Base-by-base conservation (phyloP, 768 basidiomycete genomes). In the Suillus alpinus region DNA sequence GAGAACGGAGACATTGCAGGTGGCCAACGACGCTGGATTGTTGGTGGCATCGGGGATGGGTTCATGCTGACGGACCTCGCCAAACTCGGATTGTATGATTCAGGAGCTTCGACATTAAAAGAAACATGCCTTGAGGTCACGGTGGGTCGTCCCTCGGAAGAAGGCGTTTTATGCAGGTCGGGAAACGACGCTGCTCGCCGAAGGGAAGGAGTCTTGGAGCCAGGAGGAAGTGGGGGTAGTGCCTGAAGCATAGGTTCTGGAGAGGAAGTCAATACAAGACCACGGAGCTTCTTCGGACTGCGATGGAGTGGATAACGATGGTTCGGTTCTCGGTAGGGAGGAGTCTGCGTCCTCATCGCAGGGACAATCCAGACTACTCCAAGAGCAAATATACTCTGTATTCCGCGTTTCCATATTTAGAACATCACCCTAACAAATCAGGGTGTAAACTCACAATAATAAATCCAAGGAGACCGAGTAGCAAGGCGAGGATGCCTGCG, bases 361-460 rank as follows among this genome's bases (percentile, higher is more conserved):
- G 69, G 71, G 44, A 68, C 57, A n/a, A 73, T 60, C 66, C 66
- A 71, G 6, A 69, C 37, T 57, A 65, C 29, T 18, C 55, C 60
- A 7, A 69, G 66, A 41, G 72, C 69, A 44, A 71, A 58, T 34
- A 73, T 62, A 55, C 70, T 71, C 72, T 73, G 56, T 13, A 57
- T 13, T 53, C 52, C 53, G 16, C 20, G 6, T 18, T 12, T 29
- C 34, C 16, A 36, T 26, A 36, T 36, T 53, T 23, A 36, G 14
- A 26, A 6, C 8, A 53, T 37, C 36, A 37, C 34, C n/a, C 13
- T 6, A 5, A 6, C 23, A 36, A n/a, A 57, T 43, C 13, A n/a
- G 2, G 16, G 12, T 34, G 44, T 31, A 32, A 13, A 63, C 68
- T 43, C 20, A 72, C 71, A 43, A 70, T 59, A 34, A 70, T 64